Base-by-base conservation (phyloP, 2,329 filamentous ascomycete species). In the Epichloe elymi region DNA sequence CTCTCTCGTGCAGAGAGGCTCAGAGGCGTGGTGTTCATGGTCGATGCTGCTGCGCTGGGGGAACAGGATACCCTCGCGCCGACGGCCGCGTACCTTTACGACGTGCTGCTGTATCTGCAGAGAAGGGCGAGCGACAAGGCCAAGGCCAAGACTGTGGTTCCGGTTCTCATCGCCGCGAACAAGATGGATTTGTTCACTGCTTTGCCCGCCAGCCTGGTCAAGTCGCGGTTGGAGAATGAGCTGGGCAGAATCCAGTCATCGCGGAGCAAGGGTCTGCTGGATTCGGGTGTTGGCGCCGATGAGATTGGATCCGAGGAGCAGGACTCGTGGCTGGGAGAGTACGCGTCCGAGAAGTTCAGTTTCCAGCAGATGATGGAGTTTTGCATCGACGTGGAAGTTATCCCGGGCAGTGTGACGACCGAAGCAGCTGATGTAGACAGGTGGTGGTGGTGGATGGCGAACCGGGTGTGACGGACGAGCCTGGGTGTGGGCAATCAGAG, bases 141-240 rank as follows among this genome's bases (percentile, higher is more conserved):
- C 51, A 67, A 63, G 56, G 56, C 60, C 42, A 67, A 63, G 59
- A 55, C 53, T 2, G 56, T 75, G 44, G 75, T 93, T 8, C 82
- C 86, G 0, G 76, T 98, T 7, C 75, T 98, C 37, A 73, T 98
- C 36, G 90, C 89, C 2, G 90, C 89, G 50, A 98, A 97, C 69
- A 98, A 98, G 75, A 78, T 89, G 63, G 93, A 98, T 65, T 75
- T 98, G 1, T 98, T 98, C 65, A 96, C 93, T 0, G 88, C 91
- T 7, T 71, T 96, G 48, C 93, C 93, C 0, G 79, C 86, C 0
- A 76, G 78, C 5, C 73, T 94, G 35, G 86, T 96, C 53, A 84
- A 80, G 66, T 75, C 75, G 49, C 80, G 78, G 56, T 73, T 98
- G 14, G 90, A 97, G 69, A 73, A 76, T 12, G 91, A 96, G 65